These are phyloP conservation scores for Chaetomiaceae sp. DNA, from an alignment of 2,329 filamentous ascomycete species.

Conservation along the genomic window DNA sequence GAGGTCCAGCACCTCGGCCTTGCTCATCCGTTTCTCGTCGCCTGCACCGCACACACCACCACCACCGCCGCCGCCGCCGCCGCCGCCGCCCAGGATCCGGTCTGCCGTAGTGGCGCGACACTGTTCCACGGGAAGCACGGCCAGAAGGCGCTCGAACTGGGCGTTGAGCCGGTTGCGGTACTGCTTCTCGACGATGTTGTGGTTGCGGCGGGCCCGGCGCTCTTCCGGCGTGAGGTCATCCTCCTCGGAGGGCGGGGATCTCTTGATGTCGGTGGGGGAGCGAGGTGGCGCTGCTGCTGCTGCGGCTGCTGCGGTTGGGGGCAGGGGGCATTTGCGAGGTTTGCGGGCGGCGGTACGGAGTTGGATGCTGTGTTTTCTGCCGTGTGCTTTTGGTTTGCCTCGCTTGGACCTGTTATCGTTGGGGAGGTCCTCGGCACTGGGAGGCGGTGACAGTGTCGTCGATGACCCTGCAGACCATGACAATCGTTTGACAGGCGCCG, in stretches of 20 bases:
- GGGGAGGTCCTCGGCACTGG: background rate
- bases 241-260: conserved; percentile 9
- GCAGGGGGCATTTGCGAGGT: conserved; percentile 7
- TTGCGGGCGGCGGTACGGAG: conserved; percentile 24
- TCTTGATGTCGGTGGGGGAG: too few species aligned
- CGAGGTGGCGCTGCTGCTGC: background rate
- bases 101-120: conserved; percentile 22
- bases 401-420: background rate
- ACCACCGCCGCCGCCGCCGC: background rate
- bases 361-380: conserved; percentile 14
- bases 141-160: conserved; percentile 32
- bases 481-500: background rate
- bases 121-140: conserved; percentile 27
- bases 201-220: conserved; percentile 32
- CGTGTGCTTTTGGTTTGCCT: conserved; percentile 1
- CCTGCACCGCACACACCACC: too few species aligned
- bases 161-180: conserved; percentile 34
- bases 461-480: conserved; percentile 4
- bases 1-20: conserved; percentile 37
- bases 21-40: conserved; percentile 32
- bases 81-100: background rate
- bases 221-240: conserved; percentile 28
- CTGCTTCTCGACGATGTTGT: conserved; percentile 36
- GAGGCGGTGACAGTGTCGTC: background rate
- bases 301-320: background rate